Evolutionary conservation across 441 rosid genomes (phyloP).

Genomic region (Erodium trifolium): DNA sequence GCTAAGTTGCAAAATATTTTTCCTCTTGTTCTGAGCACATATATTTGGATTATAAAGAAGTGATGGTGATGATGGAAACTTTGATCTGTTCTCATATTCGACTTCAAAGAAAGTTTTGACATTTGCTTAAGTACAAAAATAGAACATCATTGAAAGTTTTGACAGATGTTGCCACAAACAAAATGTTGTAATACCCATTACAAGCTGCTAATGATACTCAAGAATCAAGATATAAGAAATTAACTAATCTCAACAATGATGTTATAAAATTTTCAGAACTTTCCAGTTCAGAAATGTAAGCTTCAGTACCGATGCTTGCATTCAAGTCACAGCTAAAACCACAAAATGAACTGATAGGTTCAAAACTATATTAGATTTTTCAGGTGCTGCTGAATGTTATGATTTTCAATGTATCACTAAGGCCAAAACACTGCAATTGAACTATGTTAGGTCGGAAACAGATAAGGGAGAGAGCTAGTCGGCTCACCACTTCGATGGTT

Average conservation of each 20-base stretch:
- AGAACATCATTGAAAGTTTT: not conserved
- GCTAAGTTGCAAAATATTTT: not conserved
- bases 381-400: not conserved
- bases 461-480: not conserved
- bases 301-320: not conserved
- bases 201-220: not conserved
- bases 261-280: not conserved
- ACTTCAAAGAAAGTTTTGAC: not conserved
- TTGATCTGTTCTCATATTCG: not conserved
- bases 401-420: not conserved
- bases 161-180: not conserved
- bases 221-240: not conserved
- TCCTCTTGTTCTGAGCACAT: not conserved
- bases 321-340: slow-evolving; percentile 1
- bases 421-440: not conserved
- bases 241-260: not conserved
- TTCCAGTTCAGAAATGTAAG: not conserved
- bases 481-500: slow-evolving; percentile 8
- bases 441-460: not conserved
- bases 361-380: not conserved
- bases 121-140: not conserved
- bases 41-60: not conserved
- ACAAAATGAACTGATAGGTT: not conserved
- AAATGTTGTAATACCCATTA: not conserved
- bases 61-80: not conserved